A percentile compares a stretch with the other conserved stretches of the same genome.
These are phyloP conservation scores for Coccomyxa sp. DNA, from an alignment of 139 green algal species.

Conservation along the genomic window DNA sequence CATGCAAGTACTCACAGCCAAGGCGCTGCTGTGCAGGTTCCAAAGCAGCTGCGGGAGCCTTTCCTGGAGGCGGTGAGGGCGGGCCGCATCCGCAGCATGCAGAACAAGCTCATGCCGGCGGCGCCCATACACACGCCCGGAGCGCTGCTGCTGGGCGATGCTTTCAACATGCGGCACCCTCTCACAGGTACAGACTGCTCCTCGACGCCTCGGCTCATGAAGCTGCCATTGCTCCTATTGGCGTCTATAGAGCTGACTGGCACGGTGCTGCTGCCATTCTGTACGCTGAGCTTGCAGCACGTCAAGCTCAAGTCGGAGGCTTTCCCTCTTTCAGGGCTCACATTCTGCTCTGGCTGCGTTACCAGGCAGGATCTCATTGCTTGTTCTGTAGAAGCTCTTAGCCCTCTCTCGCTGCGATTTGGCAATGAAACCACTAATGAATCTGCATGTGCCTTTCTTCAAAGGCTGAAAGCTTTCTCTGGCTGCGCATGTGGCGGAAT, in stretches of 20 bases:
- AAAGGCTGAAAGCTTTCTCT: neutral
- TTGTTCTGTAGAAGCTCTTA: too few species aligned
- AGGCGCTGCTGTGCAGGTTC: slow-evolving; percentile 55
- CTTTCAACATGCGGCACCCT: slow-evolving; percentile 92
- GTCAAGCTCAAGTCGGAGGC: too few species aligned
- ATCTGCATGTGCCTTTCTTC: too few species aligned
- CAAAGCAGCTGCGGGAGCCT: slow-evolving; percentile 53
- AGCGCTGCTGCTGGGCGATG: slow-evolving; percentile 93
- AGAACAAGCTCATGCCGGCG: slow-evolving; percentile 87
- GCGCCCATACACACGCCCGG: slow-evolving; percentile 73
- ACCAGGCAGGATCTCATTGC: too few species aligned
- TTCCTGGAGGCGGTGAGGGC: slow-evolving; percentile 66
- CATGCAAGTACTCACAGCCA: neutral
- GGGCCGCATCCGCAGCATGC: slow-evolving; percentile 71
- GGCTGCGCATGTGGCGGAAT: slow-evolving; percentile 56
- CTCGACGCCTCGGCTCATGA: neutral
- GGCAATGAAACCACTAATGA: too few species aligned
- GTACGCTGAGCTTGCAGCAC: too few species aligned
- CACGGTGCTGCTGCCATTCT: too few species aligned
- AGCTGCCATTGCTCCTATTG: too few species aligned
- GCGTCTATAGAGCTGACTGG: too few species aligned
- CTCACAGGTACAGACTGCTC: slow-evolving; percentile 1
- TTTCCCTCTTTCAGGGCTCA: too few species aligned
- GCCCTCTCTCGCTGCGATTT: too few species aligned
- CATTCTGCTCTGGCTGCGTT: too few species aligned